Evolutionary conservation across 495 filamentous ascomycete species (phyloP), one percentile per base, ranked within the genome.

Genomic region (Penicillium bovifimosum): DNA sequence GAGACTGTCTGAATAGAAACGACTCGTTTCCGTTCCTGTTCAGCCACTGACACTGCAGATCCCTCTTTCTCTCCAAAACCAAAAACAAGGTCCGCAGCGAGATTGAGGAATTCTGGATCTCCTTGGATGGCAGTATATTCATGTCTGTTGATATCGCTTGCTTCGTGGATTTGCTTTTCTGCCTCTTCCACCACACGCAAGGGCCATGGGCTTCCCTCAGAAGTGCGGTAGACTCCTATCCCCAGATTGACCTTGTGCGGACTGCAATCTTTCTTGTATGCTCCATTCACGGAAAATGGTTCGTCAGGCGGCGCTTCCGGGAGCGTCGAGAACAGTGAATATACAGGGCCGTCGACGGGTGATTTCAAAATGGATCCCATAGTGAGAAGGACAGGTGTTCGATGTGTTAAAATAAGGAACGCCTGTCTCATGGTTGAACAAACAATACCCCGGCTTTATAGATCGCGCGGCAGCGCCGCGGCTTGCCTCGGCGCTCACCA

Each of bases 1-100:
- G 88, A 91, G 69, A 95, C 85, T 55, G 90, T 90, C 65, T 90
- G 86, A 1, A 69, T 55, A 20, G 58, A 64, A 10, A 43, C 47
- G 20, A 68, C 56, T 6, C 48, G 45, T 31, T 32, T 41, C 32
- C 13, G 54, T 9, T 67, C 52, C 17, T 50, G 61, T 10, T 67
- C 62, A 39, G 65, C 67, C 28, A 61, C 26, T 0, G 53, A 42
- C 10, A 45, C 26, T 0, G 45, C 31, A 26, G 56, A 43, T 0
- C 43, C 54, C 6, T 45, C 29, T n/a, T 39, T 51, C 9, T 55
- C 50, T 33, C 53, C 55, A 35, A 59, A 47, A 1, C 52, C 55
- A 20, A 64, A 61, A 5, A 52, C 59, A 5, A 47, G 24, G 17
- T 59, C 44, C 2, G 54, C 27, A 17, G 59, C 54, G 6, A 54